Evolutionary conservation across 1,284 basidiomycete species (phyloP).

Genomic region (Testicularia cyperi): DNA sequence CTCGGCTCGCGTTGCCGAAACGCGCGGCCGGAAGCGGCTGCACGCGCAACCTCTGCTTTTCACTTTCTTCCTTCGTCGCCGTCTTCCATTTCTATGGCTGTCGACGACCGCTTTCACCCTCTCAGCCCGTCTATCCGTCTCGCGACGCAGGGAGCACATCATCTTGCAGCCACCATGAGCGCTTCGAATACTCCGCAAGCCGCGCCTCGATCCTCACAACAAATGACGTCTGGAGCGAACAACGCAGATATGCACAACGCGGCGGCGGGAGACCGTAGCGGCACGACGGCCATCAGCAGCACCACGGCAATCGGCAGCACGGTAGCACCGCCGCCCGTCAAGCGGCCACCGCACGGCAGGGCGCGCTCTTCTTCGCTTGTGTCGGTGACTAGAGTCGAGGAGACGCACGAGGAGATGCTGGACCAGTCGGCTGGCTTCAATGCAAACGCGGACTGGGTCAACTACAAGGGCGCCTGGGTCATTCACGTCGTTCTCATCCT

Average conservation of each 20-base stretch:
- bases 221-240: too few relatives aligned
- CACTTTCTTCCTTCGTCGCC: not conserved
- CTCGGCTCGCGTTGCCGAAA: too few relatives aligned
- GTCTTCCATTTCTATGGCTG: not conserved
- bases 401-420: slow-evolving; percentile 62
- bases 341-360: slow-evolving; percentile 16
- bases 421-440: slow-evolving; percentile 66
- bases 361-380: slow-evolving; percentile 54
- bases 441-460: slow-evolving; percentile 97
- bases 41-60: not conserved
- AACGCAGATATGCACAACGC: too few relatives aligned
- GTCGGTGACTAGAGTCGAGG: slow-evolving; percentile 61
- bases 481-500: slow-evolving; percentile 94
- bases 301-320: not conserved
- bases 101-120: not conserved
- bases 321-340: slow-evolving; percentile 25
- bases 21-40: too few relatives aligned
- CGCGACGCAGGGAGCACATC: too few relatives aligned
- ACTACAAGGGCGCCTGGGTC: slow-evolving; percentile 93
- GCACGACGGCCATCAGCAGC: too few relatives aligned
- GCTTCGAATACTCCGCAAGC: too few relatives aligned
- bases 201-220: too few relatives aligned
- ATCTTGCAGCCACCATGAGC: too few relatives aligned
- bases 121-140: slow-evolving; percentile 2
- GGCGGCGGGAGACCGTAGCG: too few relatives aligned